These are phyloP conservation scores for Coniochaeta sp. DNA, from an alignment of 2,329 filamentous ascomycete genomes.

Conservation along the genomic window DNA sequence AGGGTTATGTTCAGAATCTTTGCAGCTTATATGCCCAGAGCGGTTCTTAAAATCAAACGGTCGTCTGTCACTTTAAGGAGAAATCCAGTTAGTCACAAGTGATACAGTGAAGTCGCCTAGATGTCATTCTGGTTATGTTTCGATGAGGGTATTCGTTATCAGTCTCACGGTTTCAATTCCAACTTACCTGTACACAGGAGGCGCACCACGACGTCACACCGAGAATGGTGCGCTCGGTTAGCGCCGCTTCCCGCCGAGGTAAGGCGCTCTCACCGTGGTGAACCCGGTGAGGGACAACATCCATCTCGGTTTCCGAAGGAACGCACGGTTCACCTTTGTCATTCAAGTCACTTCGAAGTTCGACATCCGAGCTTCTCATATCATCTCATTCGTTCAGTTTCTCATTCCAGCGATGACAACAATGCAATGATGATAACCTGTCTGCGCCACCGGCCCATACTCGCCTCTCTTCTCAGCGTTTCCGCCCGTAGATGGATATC, in stretches of 20 bases:
- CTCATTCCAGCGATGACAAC: too few species aligned
- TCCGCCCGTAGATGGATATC: not conserved
- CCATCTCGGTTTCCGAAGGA: not conserved
- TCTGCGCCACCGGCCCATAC: not conserved
- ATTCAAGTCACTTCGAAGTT: too few species aligned
- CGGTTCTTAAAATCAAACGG: not conserved
- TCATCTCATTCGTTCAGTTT: not conserved
- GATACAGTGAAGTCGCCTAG: too few species aligned
- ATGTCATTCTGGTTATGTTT: not conserved
- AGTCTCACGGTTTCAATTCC: not conserved
- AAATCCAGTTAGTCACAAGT: too few species aligned
- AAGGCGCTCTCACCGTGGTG: not conserved
- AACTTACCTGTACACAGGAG: slow-evolving; percentile 1
- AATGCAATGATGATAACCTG: not conserved
- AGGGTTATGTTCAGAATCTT: not conserved
- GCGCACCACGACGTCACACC: not conserved
- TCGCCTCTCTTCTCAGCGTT: not conserved
- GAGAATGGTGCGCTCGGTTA: not conserved
- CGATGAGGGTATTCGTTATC: not conserved
- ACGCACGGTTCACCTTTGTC: too few species aligned
- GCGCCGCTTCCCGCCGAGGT: not conserved
- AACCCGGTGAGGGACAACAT: not conserved
- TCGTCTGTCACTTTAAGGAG: too few species aligned
- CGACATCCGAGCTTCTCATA: not conserved
- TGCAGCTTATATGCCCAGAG: not conserved